Evolutionary conservation across 2,329 filamentous ascomycete species (phyloP).

Genomic region (Fusarium sp.): DNA sequence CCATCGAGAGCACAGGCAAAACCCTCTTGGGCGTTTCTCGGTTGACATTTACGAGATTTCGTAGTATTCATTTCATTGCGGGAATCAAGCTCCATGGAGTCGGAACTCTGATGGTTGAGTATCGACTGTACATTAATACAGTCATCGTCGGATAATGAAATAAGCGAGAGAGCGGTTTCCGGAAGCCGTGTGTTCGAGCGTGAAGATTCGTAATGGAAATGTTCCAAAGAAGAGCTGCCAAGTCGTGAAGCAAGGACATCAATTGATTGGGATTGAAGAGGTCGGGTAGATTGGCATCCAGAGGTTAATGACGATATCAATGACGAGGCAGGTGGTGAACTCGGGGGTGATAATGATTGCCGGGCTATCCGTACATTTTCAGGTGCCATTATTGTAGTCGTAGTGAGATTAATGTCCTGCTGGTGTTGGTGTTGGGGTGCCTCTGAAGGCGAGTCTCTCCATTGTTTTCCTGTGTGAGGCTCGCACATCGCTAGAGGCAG

Average conservation of each 20-base stretch:
- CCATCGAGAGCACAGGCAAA: not conserved
- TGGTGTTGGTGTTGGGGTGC: slow-evolving; percentile 4
- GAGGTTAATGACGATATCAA: not conserved
- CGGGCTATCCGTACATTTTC: not conserved
- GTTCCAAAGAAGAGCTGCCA: slow-evolving; percentile 35
- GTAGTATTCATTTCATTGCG: not conserved
- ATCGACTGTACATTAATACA: slow-evolving; percentile 4
- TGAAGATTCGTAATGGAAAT: not conserved
- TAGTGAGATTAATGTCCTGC: not conserved
- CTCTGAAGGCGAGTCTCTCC: slow-evolving; percentile 28
- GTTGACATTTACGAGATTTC: not conserved
- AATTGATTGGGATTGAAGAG: slow-evolving; percentile 19
- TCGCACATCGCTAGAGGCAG: slow-evolving; percentile 35
- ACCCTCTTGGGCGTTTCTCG: not conserved
- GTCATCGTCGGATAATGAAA: slow-evolving; percentile 30
- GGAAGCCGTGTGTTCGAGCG: not conserved
- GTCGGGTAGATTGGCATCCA: not conserved
- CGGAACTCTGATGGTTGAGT: not conserved
- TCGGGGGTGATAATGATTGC: slow-evolving; percentile 33
- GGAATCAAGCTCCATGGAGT: slow-evolving; percentile 31
- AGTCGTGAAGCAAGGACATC: slow-evolving; percentile 38
- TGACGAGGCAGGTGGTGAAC: slow-evolving; percentile 21
- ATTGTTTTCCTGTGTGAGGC: slow-evolving; percentile 33
- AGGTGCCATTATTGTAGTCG: slow-evolving; percentile 4
- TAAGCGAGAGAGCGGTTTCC: slow-evolving; percentile 22